Evolutionary conservation across 495 filamentous ascomycete species (phyloP).

Genomic region (Aspergillus affinis): DNA sequence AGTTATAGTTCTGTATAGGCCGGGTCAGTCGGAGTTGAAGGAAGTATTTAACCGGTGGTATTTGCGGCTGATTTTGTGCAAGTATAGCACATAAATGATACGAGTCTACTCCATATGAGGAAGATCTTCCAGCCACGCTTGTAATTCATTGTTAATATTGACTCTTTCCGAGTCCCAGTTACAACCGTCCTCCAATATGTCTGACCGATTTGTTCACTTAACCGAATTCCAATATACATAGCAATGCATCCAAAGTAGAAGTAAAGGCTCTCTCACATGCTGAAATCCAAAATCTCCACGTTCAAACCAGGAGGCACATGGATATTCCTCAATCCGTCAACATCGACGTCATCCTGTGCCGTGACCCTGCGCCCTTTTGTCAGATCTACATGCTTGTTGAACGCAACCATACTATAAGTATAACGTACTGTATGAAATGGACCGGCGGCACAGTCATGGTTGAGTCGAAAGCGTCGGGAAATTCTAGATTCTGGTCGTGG

Average conservation of each 20-base stretch:
- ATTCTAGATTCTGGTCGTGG: slow-evolving; percentile 13
- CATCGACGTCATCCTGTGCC: slow-evolving; percentile 17
- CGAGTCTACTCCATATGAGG: too few species aligned
- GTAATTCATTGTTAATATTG: too few species aligned
- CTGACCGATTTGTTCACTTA: too few species aligned
- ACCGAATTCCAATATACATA: too few species aligned
- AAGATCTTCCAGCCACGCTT: too few species aligned
- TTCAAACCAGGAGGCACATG: slow-evolving; percentile 20
- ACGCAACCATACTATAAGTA: not conserved
- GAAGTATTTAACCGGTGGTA: too few species aligned
- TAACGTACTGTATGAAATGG: slow-evolving; percentile 23
- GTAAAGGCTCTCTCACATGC: not conserved
- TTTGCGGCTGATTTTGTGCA: too few species aligned
- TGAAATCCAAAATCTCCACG: slow-evolving; percentile 20
- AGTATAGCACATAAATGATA: too few species aligned
- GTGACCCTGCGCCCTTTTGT: slow-evolving; percentile 14
- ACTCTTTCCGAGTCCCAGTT: too few species aligned
- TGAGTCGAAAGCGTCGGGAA: slow-evolving; percentile 22
- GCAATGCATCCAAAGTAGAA: not conserved
- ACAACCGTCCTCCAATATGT: too few species aligned
- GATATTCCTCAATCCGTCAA: slow-evolving; percentile 15
- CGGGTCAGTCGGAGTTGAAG: too few species aligned
- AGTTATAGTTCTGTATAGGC: too few species aligned
- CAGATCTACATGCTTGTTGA: not conserved
- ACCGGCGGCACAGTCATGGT: slow-evolving; percentile 21